Conservation (phyloP, 306 rosid species). For the Cucumis cinereus region DNA sequence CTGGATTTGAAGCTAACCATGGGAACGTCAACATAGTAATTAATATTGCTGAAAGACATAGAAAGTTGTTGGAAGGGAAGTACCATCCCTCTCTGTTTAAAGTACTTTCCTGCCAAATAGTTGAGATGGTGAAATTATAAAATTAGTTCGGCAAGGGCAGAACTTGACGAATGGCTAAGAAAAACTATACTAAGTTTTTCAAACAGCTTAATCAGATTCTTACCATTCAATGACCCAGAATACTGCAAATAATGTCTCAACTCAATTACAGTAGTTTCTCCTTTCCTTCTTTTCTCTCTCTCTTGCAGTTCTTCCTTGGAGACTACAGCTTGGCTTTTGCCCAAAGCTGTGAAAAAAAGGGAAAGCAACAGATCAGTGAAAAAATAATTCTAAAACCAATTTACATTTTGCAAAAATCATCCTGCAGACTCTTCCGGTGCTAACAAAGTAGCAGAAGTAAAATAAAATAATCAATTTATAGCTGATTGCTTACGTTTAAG, state of each 20-base stretch:
- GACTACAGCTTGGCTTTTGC: slow-evolving; percentile 81
- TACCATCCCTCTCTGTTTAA: slow-evolving; percentile 91
- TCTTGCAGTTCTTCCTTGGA: slow-evolving; percentile 79
- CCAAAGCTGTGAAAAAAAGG: slow-evolving; percentile 45
- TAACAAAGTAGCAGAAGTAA: slow-evolving; percentile 11
- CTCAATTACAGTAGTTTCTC: slow-evolving; percentile 62
- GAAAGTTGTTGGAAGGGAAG: slow-evolving; percentile 95
- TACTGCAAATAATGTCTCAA: slow-evolving; percentile 81
- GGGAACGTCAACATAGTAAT: slow-evolving; percentile 87
- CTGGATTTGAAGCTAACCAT: slow-evolving; percentile 39
- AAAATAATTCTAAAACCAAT: background rate
- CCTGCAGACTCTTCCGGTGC: background rate
- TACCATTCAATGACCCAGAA: slow-evolving; percentile 70
- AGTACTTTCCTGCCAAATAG: slow-evolving; percentile 53
- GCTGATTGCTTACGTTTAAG: slow-evolving; percentile 73
- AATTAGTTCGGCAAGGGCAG: background rate
- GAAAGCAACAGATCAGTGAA: background rate
- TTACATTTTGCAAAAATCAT: slow-evolving; percentile 1
- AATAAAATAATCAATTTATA: slow-evolving; percentile 8
- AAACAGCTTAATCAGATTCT: slow-evolving; percentile 14
- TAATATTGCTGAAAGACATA: slow-evolving; percentile 87
- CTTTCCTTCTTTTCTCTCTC: slow-evolving; percentile 75
- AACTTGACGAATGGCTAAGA: background rate
- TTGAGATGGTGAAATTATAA: slow-evolving; percentile 4
- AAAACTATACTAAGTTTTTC: background rate